Percentiles rank a stretch among this genome's conserved stretches.
Evolutionary conservation across 140 eudicot species (phyloP).

Genomic region (Ambrosia hybrid): DNA sequence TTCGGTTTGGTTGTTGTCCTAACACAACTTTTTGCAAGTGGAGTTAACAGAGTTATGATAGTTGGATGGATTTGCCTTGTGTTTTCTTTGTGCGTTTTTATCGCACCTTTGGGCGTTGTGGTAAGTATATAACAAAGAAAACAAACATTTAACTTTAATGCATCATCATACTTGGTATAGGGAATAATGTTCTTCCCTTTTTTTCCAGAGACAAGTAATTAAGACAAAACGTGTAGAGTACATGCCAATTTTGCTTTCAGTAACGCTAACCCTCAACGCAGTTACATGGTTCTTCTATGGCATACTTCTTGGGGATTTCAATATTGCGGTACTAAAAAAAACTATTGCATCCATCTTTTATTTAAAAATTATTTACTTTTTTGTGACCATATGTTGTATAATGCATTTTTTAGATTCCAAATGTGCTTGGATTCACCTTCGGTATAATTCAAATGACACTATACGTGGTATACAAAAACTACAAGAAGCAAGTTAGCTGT

Average conservation of each 20-base stretch:
- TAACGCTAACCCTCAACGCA: conserved; percentile 53
- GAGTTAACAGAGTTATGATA: conserved; percentile 25
- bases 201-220: conserved; percentile 58
- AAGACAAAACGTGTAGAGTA: conserved; percentile 59
- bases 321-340: conserved; percentile 6
- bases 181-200: background rate
- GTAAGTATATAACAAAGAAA: conserved; percentile 20
- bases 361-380: background rate
- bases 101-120: conserved; percentile 53
- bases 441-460: conserved; percentile 13
- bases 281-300: conserved; percentile 90
- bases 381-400: background rate
- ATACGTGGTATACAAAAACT: conserved; percentile 31
- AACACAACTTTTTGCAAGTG: conserved; percentile 36
- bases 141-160: background rate
- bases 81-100: conserved; percentile 36
- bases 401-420: conserved; percentile 38
- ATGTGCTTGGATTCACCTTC: conserved; percentile 40
- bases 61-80: conserved; percentile 49
- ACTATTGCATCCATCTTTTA: background rate
- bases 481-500: conserved; percentile 16
- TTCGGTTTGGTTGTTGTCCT: conserved; percentile 38
- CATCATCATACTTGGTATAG: background rate
- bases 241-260: conserved; percentile 4
- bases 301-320: conserved; percentile 43